These are phyloP conservation scores for Butyriboletus appendiculatus DNA, from an alignment of 1,284 basidiomycete species.

Conservation along the genomic window DNA sequence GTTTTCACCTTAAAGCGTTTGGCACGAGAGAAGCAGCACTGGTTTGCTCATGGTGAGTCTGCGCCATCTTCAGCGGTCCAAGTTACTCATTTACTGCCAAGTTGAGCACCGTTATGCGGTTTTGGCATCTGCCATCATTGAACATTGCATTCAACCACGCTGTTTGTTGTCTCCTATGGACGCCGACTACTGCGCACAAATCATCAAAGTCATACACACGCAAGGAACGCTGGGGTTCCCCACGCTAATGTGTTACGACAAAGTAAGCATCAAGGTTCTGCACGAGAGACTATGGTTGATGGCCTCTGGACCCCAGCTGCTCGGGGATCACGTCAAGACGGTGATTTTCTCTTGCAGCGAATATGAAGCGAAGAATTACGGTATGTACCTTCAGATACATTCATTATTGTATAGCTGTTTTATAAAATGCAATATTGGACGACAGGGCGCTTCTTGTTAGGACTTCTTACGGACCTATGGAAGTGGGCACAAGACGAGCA, in stretches of 20 bases:
- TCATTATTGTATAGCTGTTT: background rate
- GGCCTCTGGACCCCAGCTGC: conserved; percentile 49
- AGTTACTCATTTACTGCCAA: conserved; percentile 17
- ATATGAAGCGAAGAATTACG: conserved; percentile 95
- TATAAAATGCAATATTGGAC: background rate
- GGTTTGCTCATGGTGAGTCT: conserved; percentile 78
- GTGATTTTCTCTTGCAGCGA: conserved; percentile 93
- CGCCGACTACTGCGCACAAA: conserved; percentile 91
- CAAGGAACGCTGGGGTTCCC: conserved; percentile 88
- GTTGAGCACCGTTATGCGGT: conserved; percentile 50
- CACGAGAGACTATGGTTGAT: conserved; percentile 9
- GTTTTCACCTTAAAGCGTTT: conserved; percentile 77
- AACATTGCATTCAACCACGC: conserved; percentile 92
- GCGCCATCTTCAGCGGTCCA: background rate
- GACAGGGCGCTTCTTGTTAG: conserved; percentile 81
- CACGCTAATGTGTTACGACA: conserved; percentile 85
- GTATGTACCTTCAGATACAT: conserved; percentile 41
- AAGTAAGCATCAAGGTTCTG: conserved; percentile 45
- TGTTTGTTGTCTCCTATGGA: conserved; percentile 94
- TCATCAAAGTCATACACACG: conserved; percentile 86
- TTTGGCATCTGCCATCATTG: conserved; percentile 69
- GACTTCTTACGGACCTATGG: conserved; percentile 73
- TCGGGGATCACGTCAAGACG: conserved; percentile 82
- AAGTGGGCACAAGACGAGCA: conserved; percentile 78
- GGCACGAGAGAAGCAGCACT: conserved; percentile 79